These are phyloP conservation scores for Arxiozyma slooffiae DNA, from an alignment of 1,139 yeast genomes.

Conservation along the genomic window DNA sequence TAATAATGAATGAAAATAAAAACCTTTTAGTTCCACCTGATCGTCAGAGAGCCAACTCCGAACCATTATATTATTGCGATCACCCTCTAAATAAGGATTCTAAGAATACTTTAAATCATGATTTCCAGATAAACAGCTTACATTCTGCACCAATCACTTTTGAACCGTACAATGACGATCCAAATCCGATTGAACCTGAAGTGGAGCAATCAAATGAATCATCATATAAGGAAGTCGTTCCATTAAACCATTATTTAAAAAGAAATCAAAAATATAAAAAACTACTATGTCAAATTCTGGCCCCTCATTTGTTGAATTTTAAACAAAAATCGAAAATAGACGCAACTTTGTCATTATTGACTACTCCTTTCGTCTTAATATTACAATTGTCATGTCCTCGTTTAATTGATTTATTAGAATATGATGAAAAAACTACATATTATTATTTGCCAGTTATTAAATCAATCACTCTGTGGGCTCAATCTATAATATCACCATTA, in stretches of 20 bases:
- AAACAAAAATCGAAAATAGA: constrained; percentile 18
- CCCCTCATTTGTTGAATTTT: constrained; percentile 25
- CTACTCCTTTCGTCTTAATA: constrained; percentile 25
- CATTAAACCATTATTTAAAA: neutral
- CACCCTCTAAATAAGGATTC: neutral
- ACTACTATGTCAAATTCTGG: constrained; percentile 14
- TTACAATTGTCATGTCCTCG: constrained; percentile 27
- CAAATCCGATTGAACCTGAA: constrained; percentile 7
- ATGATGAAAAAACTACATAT: constrained; percentile 11
- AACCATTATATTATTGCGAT: neutral
- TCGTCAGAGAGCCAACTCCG: constrained; percentile 3
- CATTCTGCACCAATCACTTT: constrained; percentile 22
- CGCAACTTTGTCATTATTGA: constrained; percentile 18
- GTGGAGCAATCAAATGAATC: neutral
- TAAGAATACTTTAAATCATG: neutral
- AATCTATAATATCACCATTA: constrained; percentile 19
- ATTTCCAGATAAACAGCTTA: neutral
- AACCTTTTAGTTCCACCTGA: neutral
- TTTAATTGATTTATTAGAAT: constrained; percentile 14
- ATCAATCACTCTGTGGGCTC: constrained; percentile 15
- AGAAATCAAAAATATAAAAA: constrained; percentile 7
- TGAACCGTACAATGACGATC: constrained; percentile 20
- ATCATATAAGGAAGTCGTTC: neutral
- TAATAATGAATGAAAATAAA: neutral
- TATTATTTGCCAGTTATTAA: constrained; percentile 13